A percentile compares a stretch with the other conserved stretches of the same genome.
Conservation (phyloP, 1,139 yeast species). For the Geotrichum reessii region DNA sequence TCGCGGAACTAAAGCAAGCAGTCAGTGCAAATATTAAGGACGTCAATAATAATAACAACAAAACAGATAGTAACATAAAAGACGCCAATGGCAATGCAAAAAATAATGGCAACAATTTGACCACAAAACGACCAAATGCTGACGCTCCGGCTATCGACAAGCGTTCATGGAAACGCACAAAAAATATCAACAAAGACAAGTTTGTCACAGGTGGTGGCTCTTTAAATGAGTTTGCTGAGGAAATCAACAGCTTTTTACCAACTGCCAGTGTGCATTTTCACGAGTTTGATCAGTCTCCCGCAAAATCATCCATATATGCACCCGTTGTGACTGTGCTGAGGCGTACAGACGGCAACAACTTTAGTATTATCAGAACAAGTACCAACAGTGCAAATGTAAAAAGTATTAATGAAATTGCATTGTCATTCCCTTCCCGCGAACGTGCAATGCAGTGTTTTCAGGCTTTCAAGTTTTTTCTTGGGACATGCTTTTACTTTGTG, state of each 20-base stretch:
- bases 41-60: background rate
- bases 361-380: background rate
- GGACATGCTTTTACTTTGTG: slow-evolving; percentile 81
- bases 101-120: background rate
- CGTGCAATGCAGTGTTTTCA: slow-evolving; percentile 71
- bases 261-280: slow-evolving; percentile 3
- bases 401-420: slow-evolving; percentile 21
- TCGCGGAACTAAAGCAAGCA: slow-evolving; percentile 42
- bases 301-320: background rate
- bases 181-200: background rate
- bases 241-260: slow-evolving; percentile 5
- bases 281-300: background rate
- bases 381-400: background rate
- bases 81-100: background rate
- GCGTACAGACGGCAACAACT: background rate
- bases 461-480: slow-evolving; percentile 71
- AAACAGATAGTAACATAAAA: background rate
- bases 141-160: background rate
- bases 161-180: background rate
- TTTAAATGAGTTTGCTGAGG: slow-evolving; percentile 2
- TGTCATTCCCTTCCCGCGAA: slow-evolving; percentile 68
- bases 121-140: background rate
- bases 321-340: background rate
- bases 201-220: background rate
- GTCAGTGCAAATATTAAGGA: slow-evolving; percentile 36